phyloP scores from a whole-genome alignment of 129 eudicot species.

The Pulicaria dysenterica region DNA sequence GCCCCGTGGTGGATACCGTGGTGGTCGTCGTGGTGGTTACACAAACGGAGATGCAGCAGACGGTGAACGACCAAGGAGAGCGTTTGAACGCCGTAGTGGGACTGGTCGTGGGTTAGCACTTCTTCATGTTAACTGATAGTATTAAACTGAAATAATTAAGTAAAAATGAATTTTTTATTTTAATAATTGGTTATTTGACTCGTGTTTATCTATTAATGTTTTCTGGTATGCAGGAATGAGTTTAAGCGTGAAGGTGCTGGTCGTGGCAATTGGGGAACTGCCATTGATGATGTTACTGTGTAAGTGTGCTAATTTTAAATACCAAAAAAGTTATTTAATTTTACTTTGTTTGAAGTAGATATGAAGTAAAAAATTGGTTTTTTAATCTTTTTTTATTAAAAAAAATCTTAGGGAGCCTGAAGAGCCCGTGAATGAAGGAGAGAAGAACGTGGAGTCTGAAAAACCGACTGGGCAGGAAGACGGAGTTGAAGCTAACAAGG shows the following conservation, averaged over 20 bases:
- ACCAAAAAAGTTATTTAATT: neutral
- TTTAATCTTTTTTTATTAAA: neutral
- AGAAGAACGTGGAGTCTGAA: slow-evolving; percentile 53
- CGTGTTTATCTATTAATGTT: neutral
- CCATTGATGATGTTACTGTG: slow-evolving; percentile 64
- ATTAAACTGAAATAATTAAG: too few relatives aligned
- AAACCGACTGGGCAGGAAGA: slow-evolving; percentile 56
- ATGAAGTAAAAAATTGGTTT: too few relatives aligned
- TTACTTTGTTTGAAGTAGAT: neutral
- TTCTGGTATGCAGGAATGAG: slow-evolving; percentile 49
- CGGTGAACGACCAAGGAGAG: slow-evolving; percentile 77
- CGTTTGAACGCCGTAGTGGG: slow-evolving; percentile 80
- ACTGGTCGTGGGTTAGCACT: slow-evolving; percentile 81
- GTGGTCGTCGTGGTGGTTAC: slow-evolving; percentile 73
- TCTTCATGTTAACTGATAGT: neutral
- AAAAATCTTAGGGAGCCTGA: slow-evolving; percentile 51
- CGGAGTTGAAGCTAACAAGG: slow-evolving; percentile 57
- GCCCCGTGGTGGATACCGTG: slow-evolving; percentile 56
- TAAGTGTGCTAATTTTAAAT: slow-evolving; percentile 30
- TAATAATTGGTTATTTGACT: neutral
- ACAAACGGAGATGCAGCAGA: slow-evolving; percentile 61
- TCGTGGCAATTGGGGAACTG: slow-evolving; percentile 89
- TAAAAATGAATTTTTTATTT: too few relatives aligned
- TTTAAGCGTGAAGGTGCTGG: slow-evolving; percentile 88
- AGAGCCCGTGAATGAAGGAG: slow-evolving; percentile 52